Evolutionary conservation across 2,329 filamentous ascomycete genomes (phyloP), one percentile per base, ranked within the genome.

Genomic region (Ceratocystis smalleyi): DNA sequence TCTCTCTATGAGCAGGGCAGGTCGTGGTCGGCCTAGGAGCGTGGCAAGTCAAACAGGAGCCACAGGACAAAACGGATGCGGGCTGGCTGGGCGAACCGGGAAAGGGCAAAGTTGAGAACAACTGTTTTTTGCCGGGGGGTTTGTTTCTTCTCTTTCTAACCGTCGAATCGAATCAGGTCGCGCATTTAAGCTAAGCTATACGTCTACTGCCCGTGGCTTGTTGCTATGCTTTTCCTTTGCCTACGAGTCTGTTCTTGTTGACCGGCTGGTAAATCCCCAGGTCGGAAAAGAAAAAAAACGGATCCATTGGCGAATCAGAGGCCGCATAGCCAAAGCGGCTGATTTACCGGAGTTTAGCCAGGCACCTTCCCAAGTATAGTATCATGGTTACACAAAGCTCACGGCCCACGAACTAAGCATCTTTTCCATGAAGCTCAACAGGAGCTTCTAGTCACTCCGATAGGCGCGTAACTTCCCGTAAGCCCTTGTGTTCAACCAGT

Each of bases 221-320:
- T 47, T 19, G 17, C 19, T 47, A n/a, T 47, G 17, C 22, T 51
- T 51, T 27, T 19, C 47, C 22, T 24, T 27, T 51, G 54, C 27
- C 22, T 6, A 12, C 17, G 54, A 32, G 12, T 12, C 5, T 57
- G 24, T 5, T 54, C 24, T 19, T 24, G 49, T 24, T 30, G 54
- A 27, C 32, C 17, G 17, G 47, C 47, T 43, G 24, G 19, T 57
- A 43, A 43, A 32, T 55, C 12, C 35, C 10, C 7, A 63, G 12
- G 15, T 22, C 27, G 3, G 17, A 57, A 45, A 63, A 63, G 57
- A 47, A 63, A 63, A 45, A 45, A 59, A 59, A 45, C 35, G 35
- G 35, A 57, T 19, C 35, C 5, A 24, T 57, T 63, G 62, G 43
- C 62, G 15, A 63, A 63, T 63, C 51, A 63, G 5, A 24, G 24